Evolutionary conservation across 164 flowering plant species (phyloP), one percentile per base, ranked within the genome.

Genomic region (Saururus chinensis): DNA sequence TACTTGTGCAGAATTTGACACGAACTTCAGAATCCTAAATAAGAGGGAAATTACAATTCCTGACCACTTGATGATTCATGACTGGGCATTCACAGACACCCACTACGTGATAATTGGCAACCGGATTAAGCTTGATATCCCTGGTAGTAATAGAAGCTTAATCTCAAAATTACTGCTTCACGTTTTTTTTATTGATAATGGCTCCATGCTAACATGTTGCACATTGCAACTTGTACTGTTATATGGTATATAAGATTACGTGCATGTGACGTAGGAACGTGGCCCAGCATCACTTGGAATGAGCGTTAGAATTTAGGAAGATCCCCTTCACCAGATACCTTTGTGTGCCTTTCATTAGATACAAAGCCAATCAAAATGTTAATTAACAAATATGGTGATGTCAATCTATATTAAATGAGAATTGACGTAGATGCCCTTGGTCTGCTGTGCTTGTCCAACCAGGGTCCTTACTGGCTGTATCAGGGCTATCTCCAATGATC

Each of bases 81-180:
- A 93, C 61, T 93, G 98, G 98, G 97, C 95, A 12, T 84, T 88
- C 71, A 93, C 98, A 0, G 92, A 93, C 35, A 65, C 81, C n/a
- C 83, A 90, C 37, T 93, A 93, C 75, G 70, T 93, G 60, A 30
- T 90, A 35, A 82, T 90, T 53, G 95, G 82, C 66, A 93, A 93
- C 62, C 83, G 97, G 17, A 77, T 90, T 64, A 89, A 86, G 82
- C 82, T 90, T 53, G 89, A 93, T 62, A 59, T 84, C 24, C 30
- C 75, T 10, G 97, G 98, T 90, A 80, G 49, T 42, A 42, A 30
- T 30, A 30, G 37, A 30, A 30, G 37, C 37, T 30, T 30, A 30
- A 30, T 30, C 2, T 6, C 37, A 30, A 2, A 6, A 30, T 30
- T 30, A 30, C n/a, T n/a, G n/a, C n/a, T n/a, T n/a, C n/a, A n/a